Evolutionary conservation across 2,329 filamentous ascomycete genomes (phyloP).

Genomic region (Colletotrichum sansevieriae): DNA sequence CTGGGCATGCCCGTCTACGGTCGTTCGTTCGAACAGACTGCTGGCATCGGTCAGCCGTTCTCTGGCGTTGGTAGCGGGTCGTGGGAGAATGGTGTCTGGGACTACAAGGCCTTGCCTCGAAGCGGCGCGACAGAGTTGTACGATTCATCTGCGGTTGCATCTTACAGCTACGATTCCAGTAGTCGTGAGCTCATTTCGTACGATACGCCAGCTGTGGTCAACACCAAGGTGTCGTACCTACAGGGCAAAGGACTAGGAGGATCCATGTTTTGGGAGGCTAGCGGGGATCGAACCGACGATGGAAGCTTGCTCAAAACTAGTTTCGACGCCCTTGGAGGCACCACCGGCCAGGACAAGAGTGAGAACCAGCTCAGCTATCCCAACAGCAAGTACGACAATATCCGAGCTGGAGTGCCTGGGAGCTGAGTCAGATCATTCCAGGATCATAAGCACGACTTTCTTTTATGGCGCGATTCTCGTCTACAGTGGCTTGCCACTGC

Average conservation of each 20-base stretch:
- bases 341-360: slow-evolving; percentile 57
- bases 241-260: slow-evolving; percentile 74
- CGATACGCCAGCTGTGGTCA: slow-evolving; percentile 72
- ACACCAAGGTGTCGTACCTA: slow-evolving; percentile 76
- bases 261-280: slow-evolving; percentile 89
- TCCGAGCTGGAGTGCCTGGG: slow-evolving; percentile 53
- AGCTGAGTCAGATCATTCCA: neutral
- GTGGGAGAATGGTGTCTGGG: slow-evolving; percentile 83
- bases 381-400: slow-evolving; percentile 67
- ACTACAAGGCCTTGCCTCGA: slow-evolving; percentile 82
- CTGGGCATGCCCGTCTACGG: slow-evolving; percentile 88
- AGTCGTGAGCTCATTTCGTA: slow-evolving; percentile 78
- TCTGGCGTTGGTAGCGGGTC: slow-evolving; percentile 74
- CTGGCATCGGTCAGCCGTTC: slow-evolving; percentile 75
- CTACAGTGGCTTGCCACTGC: no score
- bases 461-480: neutral
- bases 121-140: slow-evolving; percentile 68
- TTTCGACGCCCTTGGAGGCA: slow-evolving; percentile 56
- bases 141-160: slow-evolving; percentile 71
- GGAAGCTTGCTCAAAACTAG: slow-evolving; percentile 71
- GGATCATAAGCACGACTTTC: no score
- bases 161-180: slow-evolving; percentile 76
- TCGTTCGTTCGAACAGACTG: slow-evolving; percentile 71
- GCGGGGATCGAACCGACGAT: slow-evolving; percentile 71
- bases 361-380: slow-evolving; percentile 67